Evolutionary conservation across 192 early-diverging fungal species (phyloP), one percentile per base, ranked within the genome.

Genomic region (Paraglomus brasilianum): DNA sequence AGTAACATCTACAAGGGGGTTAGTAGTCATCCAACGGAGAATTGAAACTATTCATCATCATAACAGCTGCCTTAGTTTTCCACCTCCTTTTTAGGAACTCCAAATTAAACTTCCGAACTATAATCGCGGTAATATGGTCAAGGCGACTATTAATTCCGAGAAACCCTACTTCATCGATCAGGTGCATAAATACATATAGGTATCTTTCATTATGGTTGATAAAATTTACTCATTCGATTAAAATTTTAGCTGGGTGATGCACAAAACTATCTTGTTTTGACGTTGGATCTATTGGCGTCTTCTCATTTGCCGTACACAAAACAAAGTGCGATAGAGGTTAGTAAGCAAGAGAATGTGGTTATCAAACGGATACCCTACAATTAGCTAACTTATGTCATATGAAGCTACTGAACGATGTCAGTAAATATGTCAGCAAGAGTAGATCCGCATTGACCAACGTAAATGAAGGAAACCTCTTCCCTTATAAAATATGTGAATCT

Each of bases 401-500:
- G 42, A 67, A 64, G 66, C 19, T 67, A 14, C 43, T 67, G 39
- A 51, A 67, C 14, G 42, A 36, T 40, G 66, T 49, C n/a, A 17
- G 51, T 13, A 67, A 53, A 21, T 53, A 67, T 43, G 43, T 67
- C 4, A 36, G 39, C 13, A 67, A 36, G 39, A 53, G 50, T 7
- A 13, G 66, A 53, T 49, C 19, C 22, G 50, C 43, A 9, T 42
- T 67, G n/a, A 52, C 11, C 30, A 36, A 17, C 41, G 50, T 38
- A 17, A 51, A 53, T 40, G 50, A 67, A 67, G 66, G 43, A 51
- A 51, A 53, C 19, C 40, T 49, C 13, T 67, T 67, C 22, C 66
- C 66, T 21, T 67, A 67, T 67, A 67, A 67, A 51, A 67, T 67
- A 36, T 67, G 66, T 45, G 66, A 67, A 43, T 40, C 66, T 67